Percentiles rank a stretch among this genome's conserved stretches.
Conservation (phyloP, 495 filamentous ascomycete species). For the Neurospora sp. region DNA sequence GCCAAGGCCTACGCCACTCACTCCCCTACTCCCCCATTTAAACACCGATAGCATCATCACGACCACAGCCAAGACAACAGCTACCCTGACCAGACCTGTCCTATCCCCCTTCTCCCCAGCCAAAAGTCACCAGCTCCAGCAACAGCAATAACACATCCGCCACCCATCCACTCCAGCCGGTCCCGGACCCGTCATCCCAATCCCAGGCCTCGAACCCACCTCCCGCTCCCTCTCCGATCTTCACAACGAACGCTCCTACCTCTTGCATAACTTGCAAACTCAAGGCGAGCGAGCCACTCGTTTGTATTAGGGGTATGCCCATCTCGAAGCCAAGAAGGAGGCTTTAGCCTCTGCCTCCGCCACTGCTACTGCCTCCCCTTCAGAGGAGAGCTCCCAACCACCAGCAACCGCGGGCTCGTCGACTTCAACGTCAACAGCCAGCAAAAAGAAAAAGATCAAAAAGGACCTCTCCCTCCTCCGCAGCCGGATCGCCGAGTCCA, state of each 20-base stretch:
- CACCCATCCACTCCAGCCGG: neutral
- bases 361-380: no score
- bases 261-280: conserved; percentile 26
- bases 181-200: conserved; percentile 1
- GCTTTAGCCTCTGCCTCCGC: neutral
- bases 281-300: conserved; percentile 22
- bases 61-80: neutral
- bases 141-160: neutral
- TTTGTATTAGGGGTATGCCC: conserved; percentile 21
- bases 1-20: neutral
- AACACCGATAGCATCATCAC: neutral
- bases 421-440: no score
- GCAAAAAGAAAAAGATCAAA: conserved; percentile 5
- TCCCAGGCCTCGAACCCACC: conserved; percentile 10
- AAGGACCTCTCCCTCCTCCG: conserved; percentile 8
- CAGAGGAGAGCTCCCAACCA: no score
- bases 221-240: conserved; percentile 27
- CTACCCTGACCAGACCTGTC: neutral
- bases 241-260: conserved; percentile 30
- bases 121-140: neutral
- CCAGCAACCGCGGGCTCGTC: no score
- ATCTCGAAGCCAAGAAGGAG: conserved; percentile 11
- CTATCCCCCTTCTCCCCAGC: neutral
- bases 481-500: conserved; percentile 23
- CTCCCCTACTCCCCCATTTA: neutral